Percentiles rank a stretch among this genome's conserved stretches.
phyloP scores from a whole-genome alignment of 1,139 yeast genomes.

The Candida glucosophila region DNA sequence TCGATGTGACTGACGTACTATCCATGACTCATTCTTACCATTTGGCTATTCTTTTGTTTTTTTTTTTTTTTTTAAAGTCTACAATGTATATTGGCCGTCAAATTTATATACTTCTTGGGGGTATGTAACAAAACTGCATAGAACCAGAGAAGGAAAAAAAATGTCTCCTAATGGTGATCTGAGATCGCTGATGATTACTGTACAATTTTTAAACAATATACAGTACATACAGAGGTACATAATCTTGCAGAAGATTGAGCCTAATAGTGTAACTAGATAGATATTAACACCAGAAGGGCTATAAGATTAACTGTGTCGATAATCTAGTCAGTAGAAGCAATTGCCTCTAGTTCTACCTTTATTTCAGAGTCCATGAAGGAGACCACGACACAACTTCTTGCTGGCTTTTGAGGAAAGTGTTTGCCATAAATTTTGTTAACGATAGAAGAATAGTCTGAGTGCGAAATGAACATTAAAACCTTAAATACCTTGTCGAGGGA shows the following conservation, averaged over 20 bases:
- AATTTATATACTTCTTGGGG: too few species aligned
- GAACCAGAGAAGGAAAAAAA: too few species aligned
- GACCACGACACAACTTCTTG: constrained; percentile 44
- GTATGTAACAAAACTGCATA: too few species aligned
- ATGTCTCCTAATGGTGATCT: too few species aligned
- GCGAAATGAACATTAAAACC: constrained; percentile 42
- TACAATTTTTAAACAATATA: constrained; percentile 1
- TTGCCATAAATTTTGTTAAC: constrained; percentile 41
- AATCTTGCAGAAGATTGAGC: background rate
- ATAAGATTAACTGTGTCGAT: too few species aligned
- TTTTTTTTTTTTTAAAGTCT: background rate
- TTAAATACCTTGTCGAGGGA: constrained; percentile 42
- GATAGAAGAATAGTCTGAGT: constrained; percentile 32
- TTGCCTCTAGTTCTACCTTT: constrained; percentile 27
- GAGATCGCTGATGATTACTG: too few species aligned
- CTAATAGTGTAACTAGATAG: too few species aligned
- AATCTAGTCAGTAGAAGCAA: constrained; percentile 20
- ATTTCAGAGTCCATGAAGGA: constrained; percentile 28
- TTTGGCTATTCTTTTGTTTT: background rate
- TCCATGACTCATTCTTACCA: background rate
- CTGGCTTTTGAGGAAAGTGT: constrained; percentile 43
- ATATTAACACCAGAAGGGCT: too few species aligned
- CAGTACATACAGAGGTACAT: constrained; percentile 1
- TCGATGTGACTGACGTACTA: constrained; percentile 1
- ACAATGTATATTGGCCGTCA: background rate